Evolutionary conservation across 371 early-diverging fungal genomes (phyloP).

Genomic region (Phascolomyces articulosus): DNA sequence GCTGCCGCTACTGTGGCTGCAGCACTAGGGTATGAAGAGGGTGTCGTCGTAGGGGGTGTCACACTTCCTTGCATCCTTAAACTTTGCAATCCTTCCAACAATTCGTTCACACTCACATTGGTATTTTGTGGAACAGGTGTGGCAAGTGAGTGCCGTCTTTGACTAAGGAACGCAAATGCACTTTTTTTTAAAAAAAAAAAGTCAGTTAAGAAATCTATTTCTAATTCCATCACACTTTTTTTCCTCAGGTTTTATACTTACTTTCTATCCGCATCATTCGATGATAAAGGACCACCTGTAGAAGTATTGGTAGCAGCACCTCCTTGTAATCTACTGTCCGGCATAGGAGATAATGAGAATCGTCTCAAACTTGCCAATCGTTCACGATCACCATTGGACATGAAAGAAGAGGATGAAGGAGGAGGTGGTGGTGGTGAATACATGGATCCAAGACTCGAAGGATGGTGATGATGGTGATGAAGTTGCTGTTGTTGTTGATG

Average conservation of each 20-base stretch:
- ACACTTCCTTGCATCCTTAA: background rate
- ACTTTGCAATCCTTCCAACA: constrained; percentile 9
- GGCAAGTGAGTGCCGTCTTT: constrained; percentile 43
- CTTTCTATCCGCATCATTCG: constrained; percentile 11
- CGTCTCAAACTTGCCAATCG: constrained; percentile 27
- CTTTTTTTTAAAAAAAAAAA: background rate
- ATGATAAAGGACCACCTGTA: background rate
- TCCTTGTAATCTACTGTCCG: constrained; percentile 9
- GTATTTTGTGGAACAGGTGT: constrained; percentile 21
- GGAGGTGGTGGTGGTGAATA: constrained; percentile 14
- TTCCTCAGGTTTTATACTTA: background rate
- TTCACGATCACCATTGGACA: constrained; percentile 29
- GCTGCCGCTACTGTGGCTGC: constrained; percentile 4
- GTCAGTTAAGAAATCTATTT: background rate
- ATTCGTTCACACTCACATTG: constrained; percentile 2
- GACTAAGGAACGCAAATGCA: constrained; percentile 15
- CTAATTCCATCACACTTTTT: too few relatives aligned
- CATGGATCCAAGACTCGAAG: background rate
- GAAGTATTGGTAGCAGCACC: background rate
- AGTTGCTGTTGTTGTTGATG: background rate
- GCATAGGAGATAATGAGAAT: constrained; percentile 34
- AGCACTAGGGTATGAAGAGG: too few relatives aligned
- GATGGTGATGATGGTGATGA: background rate
- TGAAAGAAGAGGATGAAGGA: constrained; percentile 9
- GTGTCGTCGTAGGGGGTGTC: background rate